Conservation (phyloP, 768 basidiomycete species). For the Suillus variegatus region DNA sequence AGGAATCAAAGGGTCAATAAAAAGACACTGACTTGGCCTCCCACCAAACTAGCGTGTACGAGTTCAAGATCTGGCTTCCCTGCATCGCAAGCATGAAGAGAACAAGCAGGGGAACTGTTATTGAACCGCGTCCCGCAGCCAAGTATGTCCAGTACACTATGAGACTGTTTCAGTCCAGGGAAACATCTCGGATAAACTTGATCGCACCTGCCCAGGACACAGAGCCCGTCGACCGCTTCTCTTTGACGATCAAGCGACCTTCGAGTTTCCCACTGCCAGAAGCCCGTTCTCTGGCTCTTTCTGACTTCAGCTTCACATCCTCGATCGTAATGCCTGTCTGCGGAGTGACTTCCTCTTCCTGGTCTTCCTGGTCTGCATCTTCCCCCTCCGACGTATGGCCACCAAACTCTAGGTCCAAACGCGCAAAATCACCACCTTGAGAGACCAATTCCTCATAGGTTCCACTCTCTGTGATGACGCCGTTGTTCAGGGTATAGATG, state of each 20-base stretch:
- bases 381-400: slow-evolving; percentile 40
- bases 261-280: slow-evolving; percentile 64
- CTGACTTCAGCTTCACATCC: slow-evolving; percentile 39
- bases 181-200: not conserved
- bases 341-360: slow-evolving; percentile 17
- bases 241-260: slow-evolving; percentile 66
- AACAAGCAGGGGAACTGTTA: slow-evolving; percentile 53
- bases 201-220: slow-evolving; percentile 48
- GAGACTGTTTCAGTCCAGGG: not conserved
- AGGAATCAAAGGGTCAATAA: not conserved
- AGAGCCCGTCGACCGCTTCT: slow-evolving; percentile 66
- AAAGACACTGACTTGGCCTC: slow-evolving; percentile 49
- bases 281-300: slow-evolving; percentile 33
- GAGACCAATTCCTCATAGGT: slow-evolving; percentile 54
- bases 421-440: slow-evolving; percentile 53
- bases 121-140: slow-evolving; percentile 50
- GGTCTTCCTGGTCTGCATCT: slow-evolving; percentile 27
- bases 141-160: slow-evolving; percentile 64
- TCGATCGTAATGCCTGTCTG: slow-evolving; percentile 27
- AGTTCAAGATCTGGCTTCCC: slow-evolving; percentile 58
- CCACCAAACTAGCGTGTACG: slow-evolving; percentile 76
- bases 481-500: slow-evolving; percentile 48
- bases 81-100: slow-evolving; percentile 59
- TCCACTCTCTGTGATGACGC: slow-evolving; percentile 48
- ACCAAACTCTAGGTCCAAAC: slow-evolving; percentile 63